These are phyloP conservation scores for Rugonectria rugulosa DNA, from an alignment of 2,329 filamentous ascomycete species.

Conservation along the genomic window DNA sequence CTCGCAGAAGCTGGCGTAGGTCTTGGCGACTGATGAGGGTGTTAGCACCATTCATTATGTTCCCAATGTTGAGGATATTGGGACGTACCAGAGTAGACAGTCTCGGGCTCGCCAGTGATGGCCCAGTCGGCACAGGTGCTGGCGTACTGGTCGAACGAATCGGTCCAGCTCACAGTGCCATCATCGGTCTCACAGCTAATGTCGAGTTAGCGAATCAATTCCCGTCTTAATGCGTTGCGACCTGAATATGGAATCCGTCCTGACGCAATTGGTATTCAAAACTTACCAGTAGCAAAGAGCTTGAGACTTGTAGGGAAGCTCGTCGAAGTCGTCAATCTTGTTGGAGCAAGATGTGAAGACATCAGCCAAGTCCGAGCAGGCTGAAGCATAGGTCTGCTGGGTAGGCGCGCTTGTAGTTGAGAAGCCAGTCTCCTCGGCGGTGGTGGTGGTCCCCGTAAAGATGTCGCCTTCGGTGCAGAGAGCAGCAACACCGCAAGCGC, in stretches of 20 bases:
- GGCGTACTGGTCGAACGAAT: slow-evolving; percentile 41
- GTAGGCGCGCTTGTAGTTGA: slow-evolving; percentile 23
- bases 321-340: slow-evolving; percentile 35
- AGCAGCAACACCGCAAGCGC: slow-evolving; percentile 28
- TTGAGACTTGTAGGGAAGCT: slow-evolving; percentile 36
- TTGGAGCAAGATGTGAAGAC: slow-evolving; percentile 39
- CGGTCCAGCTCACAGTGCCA: slow-evolving; percentile 38
- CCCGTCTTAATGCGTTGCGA: neutral
- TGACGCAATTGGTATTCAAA: neutral
- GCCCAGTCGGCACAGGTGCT: slow-evolving; percentile 43
- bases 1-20: slow-evolving; percentile 42
- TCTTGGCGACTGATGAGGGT: slow-evolving; percentile 36
- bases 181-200: slow-evolving; percentile 34
- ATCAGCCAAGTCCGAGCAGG: slow-evolving; percentile 38
- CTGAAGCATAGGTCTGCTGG: slow-evolving; percentile 31
- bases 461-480: slow-evolving; percentile 14
- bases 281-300: slow-evolving; percentile 46
- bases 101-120: slow-evolving; percentile 35
- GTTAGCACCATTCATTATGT: slow-evolving; percentile 20
- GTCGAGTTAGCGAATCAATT: slow-evolving; percentile 20
- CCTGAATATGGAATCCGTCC: neutral
- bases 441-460: neutral
- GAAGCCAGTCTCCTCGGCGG: slow-evolving; percentile 3
- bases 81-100: slow-evolving; percentile 37
- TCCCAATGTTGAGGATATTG: neutral